Evolutionary conservation across 768 basidiomycete genomes (phyloP).

Genomic region (Chalciporus chontae): DNA sequence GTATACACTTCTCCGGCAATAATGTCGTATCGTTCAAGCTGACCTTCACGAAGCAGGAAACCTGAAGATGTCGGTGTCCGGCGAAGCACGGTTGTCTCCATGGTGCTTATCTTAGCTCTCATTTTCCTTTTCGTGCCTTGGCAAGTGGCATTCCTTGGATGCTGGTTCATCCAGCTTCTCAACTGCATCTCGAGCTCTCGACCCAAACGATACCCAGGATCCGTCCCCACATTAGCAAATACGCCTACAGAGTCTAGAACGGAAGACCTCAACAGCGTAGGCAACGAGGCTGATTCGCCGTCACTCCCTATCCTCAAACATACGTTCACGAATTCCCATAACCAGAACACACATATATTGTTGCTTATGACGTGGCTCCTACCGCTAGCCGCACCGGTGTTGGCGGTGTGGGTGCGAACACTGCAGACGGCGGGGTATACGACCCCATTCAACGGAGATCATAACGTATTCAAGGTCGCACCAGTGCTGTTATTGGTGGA

Average conservation of each 20-base stretch:
- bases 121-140: conserved; percentile 81
- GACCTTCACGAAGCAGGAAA: conserved; percentile 8
- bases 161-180: conserved; percentile 74
- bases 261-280: neutral
- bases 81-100: conserved; percentile 52
- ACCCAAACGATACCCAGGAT: conserved; percentile 16
- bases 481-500: conserved; percentile 67
- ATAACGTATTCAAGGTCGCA: conserved; percentile 60
- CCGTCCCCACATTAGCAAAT: conserved; percentile 23
- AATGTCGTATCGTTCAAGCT: neutral
- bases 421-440: conserved; percentile 74
- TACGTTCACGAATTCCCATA: conserved; percentile 29
- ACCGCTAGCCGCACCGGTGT: conserved; percentile 70
- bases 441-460: conserved; percentile 80
- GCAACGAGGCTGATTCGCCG: conserved; percentile 13
- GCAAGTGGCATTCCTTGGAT: conserved; percentile 87
- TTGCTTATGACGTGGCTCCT: conserved; percentile 79
- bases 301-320: neutral
- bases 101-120: conserved; percentile 56
- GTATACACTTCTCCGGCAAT: conserved; percentile 6
- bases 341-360: conserved; percentile 59
- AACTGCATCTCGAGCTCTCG: conserved; percentile 46
- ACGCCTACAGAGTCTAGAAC: conserved; percentile 20
- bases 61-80: conserved; percentile 38
- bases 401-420: conserved; percentile 89